Evolutionary conservation across 208 protist species (phyloP), one percentile per base, ranked within the genome.

Genomic region (Leishmania tropica): DNA sequence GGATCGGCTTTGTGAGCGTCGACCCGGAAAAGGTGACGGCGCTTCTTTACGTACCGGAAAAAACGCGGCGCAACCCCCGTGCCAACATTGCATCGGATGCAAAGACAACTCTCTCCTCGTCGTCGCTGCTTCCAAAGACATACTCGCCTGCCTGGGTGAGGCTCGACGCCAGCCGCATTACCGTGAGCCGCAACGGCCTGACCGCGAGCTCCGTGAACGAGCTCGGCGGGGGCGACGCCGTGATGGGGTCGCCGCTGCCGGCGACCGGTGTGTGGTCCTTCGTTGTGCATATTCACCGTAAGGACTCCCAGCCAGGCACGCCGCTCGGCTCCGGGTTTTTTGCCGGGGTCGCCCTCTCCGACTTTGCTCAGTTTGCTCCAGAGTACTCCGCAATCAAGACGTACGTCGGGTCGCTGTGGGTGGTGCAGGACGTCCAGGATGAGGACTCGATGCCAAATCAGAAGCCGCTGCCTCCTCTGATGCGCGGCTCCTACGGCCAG

Each of bases 391-490:
- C 87, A 13, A 79, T 98, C 48, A 89, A 93, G 76, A 82, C 83
- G 13, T 77, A 80, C 24, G 68, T 82, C 11, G 81, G 88, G 62
- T 76, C 60, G 15, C 70, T 97, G 17, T 98, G 95, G 95, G 93
- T 89, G n/a, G 90, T 98, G 77, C 95, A 98, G 80, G 95, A 98
- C 80, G 84, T 97, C 10, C 89, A 96, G 80, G 95, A 98, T 73
- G 83, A 76, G 24, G 95, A 98, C 77, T 97, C 94, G 35, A 85
- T 96, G 85, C 89, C 92, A 3, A 92, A 87, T 19, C 95, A 98
- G 83, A 83, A 87, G 51, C 68, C 64, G 21, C 80, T 98, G 42
- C 89, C 93, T 42, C 88, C 90, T 17, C 80, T 96, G 54, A 78
- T 76, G 68, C 79, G 75, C 67, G 80, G 76, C 42, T 80, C 56